Evolutionary conservation across 225 moss, liverwort and hornwort genomes (phyloP).

Genomic region (Pseudisothecium myosuroides): DNA sequence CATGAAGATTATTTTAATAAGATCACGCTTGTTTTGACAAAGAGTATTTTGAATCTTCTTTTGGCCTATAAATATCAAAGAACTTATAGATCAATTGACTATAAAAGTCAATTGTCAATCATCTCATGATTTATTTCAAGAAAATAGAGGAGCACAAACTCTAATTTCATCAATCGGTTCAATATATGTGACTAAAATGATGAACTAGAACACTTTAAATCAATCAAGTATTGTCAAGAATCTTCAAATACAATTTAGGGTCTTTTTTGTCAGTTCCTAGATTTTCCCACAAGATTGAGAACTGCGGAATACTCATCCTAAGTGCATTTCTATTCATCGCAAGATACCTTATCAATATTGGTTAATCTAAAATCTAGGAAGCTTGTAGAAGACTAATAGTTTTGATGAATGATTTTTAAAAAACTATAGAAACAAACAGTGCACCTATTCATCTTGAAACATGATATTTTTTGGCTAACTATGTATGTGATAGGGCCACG

Average conservation of each 20-base stretch:
- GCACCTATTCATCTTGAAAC: background rate
- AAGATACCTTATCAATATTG: background rate
- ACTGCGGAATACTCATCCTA: background rate
- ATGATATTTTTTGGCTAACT: background rate
- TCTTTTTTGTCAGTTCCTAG: background rate
- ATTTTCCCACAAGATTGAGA: background rate
- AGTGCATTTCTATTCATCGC: background rate
- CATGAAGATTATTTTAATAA: too few species aligned
- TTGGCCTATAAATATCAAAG: background rate
- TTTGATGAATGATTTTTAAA: background rate
- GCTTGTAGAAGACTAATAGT: background rate
- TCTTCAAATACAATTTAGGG: background rate
- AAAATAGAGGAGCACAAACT: background rate
- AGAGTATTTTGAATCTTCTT: background rate
- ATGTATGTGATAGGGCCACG: background rate
- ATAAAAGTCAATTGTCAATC: background rate
- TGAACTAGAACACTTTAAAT: background rate
- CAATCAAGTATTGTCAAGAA: background rate
- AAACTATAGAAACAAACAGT: background rate
- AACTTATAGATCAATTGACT: background rate
- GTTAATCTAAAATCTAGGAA: background rate
- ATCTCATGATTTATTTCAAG: background rate
- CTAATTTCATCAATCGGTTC: background rate
- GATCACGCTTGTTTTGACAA: too few species aligned
- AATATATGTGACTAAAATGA: background rate